Evolutionary conservation across 2,329 filamentous ascomycete genomes (phyloP).

Genomic region (Beauveria sp.): DNA sequence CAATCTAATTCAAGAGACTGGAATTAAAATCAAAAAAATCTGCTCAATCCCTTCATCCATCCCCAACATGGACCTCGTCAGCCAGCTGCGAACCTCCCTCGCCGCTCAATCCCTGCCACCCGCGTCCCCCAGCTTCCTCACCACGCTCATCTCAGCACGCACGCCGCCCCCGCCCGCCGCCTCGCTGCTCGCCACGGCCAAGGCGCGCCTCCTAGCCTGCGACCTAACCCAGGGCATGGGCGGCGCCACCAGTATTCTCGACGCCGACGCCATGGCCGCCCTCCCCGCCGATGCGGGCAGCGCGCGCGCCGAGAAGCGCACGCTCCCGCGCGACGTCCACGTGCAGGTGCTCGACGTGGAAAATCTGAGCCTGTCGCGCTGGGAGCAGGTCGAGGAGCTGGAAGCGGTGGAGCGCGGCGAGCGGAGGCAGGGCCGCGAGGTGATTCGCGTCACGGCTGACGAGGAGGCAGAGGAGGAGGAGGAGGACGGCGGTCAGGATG

Average conservation of each 20-base stretch:
- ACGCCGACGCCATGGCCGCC: conserved; percentile 33
- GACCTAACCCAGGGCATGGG: conserved; percentile 45
- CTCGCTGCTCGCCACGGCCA: conserved; percentile 69
- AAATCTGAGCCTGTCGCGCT: conserved; percentile 70
- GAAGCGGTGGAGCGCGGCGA: conserved; percentile 68
- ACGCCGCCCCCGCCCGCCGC: conserved; percentile 54
- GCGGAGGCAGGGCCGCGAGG: conserved; percentile 66
- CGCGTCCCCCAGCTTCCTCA: conserved; percentile 53
- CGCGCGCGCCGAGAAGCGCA: conserved; percentile 44
- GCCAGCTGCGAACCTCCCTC: conserved; percentile 46
- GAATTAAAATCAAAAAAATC: neutral
- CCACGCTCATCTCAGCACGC: conserved; percentile 49
- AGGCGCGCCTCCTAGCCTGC: conserved; percentile 69
- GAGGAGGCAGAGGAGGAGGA: conserved; percentile 41
- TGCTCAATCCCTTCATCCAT: neutral
- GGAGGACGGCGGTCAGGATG: conserved; percentile 30
- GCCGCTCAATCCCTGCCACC: conserved; percentile 45
- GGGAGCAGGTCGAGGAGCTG: conserved; percentile 80
- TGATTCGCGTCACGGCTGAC: conserved; percentile 58
- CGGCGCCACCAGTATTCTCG: conserved; percentile 37
- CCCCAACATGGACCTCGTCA: conserved; percentile 22
- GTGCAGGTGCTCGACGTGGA: conserved; percentile 84
- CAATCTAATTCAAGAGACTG: neutral
- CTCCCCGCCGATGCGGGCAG: conserved; percentile 50
- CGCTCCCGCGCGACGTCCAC: conserved; percentile 54